Evolutionary conservation across 306 rosid genomes (phyloP), one percentile per base, ranked within the genome.

Genomic region (Alnus rubra): DNA sequence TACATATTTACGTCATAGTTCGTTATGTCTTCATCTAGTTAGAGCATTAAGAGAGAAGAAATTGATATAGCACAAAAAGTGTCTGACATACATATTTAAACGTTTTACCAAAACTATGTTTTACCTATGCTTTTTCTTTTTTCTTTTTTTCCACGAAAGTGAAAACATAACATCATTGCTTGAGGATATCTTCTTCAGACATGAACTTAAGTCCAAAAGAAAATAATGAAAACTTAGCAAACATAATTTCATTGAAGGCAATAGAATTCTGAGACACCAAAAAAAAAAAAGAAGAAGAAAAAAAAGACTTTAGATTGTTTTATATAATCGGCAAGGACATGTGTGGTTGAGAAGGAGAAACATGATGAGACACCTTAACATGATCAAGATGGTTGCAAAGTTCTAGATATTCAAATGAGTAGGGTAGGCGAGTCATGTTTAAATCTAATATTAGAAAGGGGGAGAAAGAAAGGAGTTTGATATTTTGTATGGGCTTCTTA

Each of bases 1-100:
- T 33, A 77, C 23, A 74, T n/a, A 63, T 78, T 64, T 50, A 62
- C 42, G 65, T 69, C 68, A 72, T 10, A 49, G 80, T 71, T 59
- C 37, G 54, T 45, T 45, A 60, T 18, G 55, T 53, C 5, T 76
- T 50, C 54, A 67, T 16, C 71, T 18, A 49, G 49, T 56, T 18
- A 73, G 37, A 65, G 74, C 64, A 58, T 45, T 28, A 23, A 78
- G 11, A 14, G 28, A 72, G 53, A 47, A 7, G 7, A 81, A 44
- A 28, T 19, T 28, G 37, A 13, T 19, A 48, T 16, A 42, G 51
- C 72, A 67, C 31, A 42, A 39, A 15, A 3, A 15, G 7, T 37
- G 49, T 15, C 3, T 8, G 19, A 65, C 12, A 56, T n/a, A n/a
- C 35, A 39, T 44, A 30, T n/a, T 74, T 12, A 55, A 18, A 37